Base-by-base conservation (phyloP, 192 early-diverging fungal species). In the Rhizophlyctis rosea region DNA sequence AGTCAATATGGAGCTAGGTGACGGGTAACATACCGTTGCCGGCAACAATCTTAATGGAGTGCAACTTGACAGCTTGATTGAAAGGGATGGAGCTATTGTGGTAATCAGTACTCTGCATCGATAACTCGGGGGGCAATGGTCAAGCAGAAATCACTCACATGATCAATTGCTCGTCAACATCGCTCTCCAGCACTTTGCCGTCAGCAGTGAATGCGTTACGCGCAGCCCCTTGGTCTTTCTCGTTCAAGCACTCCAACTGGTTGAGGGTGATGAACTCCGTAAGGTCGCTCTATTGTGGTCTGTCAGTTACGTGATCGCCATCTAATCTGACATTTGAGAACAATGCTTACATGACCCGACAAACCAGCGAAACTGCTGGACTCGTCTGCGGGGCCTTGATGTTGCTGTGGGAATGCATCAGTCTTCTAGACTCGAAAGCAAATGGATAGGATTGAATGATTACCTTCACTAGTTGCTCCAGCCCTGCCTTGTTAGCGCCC, bases 131-230 rank as follows among this genome's bases (percentile, higher is more conserved):
- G n/a, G n/a, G n/a, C n/a, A n/a, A n/a, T n/a, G n/a, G n/a, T n/a
- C 34, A 47, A 14, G 44, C 28, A 47, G 23, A 5, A 18, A 18
- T 11, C 28, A 5, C 30, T 13, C 33, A 81, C 33, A 96, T 80
- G 35, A 98, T 87, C 47, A 98, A 73, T 64, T 98, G 95, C 80
- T 96, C 95, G 70, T 98, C 95, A 1, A 91, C 91, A 76, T 98
- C 95, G 73, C 87, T 90, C 69, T 98, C 90, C 50, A 98, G 68
- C 49, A 75, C 86, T 1, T 80, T 71, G 11, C 82, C 85, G 54
- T 85, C 86, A 33, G 81, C 79, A 16, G 84, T 81, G 65, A 96
- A 90, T 18, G 91, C 79, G 61, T 90, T 93, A 4, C 78, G 72
- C 57, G 94, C 78, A 16, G 81, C 80, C 61, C 92, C 85, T 33